These are phyloP conservation scores for Citrus medica DNA, from an alignment of 345 rosid species.

Conservation along the genomic window DNA sequence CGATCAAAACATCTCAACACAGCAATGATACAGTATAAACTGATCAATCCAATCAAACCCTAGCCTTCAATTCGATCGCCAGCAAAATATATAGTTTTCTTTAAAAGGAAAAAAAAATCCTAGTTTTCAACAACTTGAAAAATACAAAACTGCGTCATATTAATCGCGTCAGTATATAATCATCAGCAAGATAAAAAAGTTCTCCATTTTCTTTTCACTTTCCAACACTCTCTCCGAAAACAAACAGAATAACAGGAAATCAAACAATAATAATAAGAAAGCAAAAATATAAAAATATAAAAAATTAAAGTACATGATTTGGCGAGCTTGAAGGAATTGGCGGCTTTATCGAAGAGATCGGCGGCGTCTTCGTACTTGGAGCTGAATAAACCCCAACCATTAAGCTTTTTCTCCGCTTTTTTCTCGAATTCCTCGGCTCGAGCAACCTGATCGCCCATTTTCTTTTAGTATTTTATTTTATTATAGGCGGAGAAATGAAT, in stretches of 20 bases:
- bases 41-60: background rate
- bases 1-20: background rate
- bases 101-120: background rate
- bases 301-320: conserved; percentile 47
- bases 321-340: conserved; percentile 69
- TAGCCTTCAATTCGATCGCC: background rate
- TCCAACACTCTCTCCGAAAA: background rate
- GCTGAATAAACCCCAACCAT: conserved; percentile 55
- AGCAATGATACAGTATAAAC: background rate
- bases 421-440: conserved; percentile 60
- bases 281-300: background rate
- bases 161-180: background rate
- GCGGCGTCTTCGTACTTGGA: conserved; percentile 72
- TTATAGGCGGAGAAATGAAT: background rate
- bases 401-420: conserved; percentile 71
- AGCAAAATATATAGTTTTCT: background rate
- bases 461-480: background rate
- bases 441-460: conserved; percentile 59
- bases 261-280: background rate
- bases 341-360: conserved; percentile 74
- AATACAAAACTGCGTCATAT: background rate
- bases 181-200: background rate
- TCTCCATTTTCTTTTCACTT: background rate
- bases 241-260: background rate
- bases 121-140: background rate